Conservation (phyloP, 352 stramenopile species). For the Phytophthora niederhauseri region DNA sequence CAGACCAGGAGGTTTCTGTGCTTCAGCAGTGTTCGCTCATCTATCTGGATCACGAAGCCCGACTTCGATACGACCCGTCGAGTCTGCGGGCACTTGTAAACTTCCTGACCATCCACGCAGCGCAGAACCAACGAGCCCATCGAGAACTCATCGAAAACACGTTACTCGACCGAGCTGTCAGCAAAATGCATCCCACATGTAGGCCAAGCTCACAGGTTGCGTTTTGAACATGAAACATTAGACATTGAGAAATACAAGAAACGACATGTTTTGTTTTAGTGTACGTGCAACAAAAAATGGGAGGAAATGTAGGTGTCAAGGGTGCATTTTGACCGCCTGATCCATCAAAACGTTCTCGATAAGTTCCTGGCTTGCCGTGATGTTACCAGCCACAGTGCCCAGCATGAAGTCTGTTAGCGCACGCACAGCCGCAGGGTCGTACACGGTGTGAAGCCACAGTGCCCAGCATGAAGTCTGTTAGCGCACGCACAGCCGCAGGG, state of each 20-base stretch:
- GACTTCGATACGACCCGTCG: conserved; percentile 15
- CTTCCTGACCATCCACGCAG: conserved; percentile 19
- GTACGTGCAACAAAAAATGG: not conserved
- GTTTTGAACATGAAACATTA: not conserved
- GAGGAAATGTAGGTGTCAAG: not conserved
- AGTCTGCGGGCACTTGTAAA: conserved; percentile 13
- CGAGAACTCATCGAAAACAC: conserved; percentile 16
- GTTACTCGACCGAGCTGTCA: conserved; percentile 4
- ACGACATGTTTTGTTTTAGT: not conserved
- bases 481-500: conserved; percentile 43
- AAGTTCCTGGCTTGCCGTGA: conserved; percentile 57
- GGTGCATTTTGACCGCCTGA: conserved; percentile 24
- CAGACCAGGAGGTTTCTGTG: conserved; percentile 5
- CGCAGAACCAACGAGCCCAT: conserved; percentile 21
- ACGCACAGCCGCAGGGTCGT: conserved; percentile 47
- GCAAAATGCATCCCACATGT: not conserved
- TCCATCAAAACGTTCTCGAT: conserved; percentile 63
- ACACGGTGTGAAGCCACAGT: conserved; percentile 42
- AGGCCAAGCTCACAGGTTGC: not conserved
- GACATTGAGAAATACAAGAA: not conserved
- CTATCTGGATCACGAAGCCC: conserved; percentile 19
- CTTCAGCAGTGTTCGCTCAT: conserved; percentile 25
- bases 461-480: conserved; percentile 66
- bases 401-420: conserved; percentile 65
- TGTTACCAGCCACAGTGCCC: conserved; percentile 50